Percentiles rank a stretch among this genome's conserved stretches.
phyloP scores from a whole-genome alignment of 2,329 filamentous ascomycete genomes.

The Fusarium pseudonygamai region DNA sequence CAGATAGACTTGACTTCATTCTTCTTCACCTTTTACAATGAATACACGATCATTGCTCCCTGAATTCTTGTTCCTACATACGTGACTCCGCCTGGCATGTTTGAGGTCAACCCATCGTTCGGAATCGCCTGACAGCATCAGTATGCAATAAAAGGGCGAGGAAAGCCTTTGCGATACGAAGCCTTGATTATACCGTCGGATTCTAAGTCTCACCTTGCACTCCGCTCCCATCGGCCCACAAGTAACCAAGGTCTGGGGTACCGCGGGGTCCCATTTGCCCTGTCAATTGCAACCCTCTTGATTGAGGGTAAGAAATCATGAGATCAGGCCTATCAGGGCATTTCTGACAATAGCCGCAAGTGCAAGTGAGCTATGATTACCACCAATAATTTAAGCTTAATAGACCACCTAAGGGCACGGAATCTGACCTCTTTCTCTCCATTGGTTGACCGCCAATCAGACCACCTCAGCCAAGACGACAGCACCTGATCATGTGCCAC shows the following conservation, averaged over 20 bases:
- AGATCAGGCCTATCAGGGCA: neutral
- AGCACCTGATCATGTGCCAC: constrained; percentile 6
- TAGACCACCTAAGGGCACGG: neutral
- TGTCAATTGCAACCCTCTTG: rapidly evolving
- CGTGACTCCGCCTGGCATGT: too few species aligned
- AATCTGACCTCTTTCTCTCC: neutral
- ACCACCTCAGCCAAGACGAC: neutral
- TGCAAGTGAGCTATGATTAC: neutral
- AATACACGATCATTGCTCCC: neutral
- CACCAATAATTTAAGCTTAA: neutral
- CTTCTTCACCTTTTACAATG: neutral
- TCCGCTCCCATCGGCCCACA: neutral
- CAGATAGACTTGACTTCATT: constrained; percentile 4
- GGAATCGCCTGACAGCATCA: rapidly evolving
- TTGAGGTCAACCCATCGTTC: neutral
- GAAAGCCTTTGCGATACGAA: rapidly evolving
- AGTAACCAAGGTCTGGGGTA: rapidly evolving
- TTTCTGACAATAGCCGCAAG: neutral
- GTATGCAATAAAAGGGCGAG: rapidly evolving
- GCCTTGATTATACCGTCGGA: rapidly evolving
- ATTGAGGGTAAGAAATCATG: neutral
- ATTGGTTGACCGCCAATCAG: neutral
- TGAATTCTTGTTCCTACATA: rapidly evolving
- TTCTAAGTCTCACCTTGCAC: rapidly evolving
- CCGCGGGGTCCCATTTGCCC: neutral